These are phyloP conservation scores for Lactarius sp. DNA, from an alignment of 768 basidiomycete species.

Conservation along the genomic window DNA sequence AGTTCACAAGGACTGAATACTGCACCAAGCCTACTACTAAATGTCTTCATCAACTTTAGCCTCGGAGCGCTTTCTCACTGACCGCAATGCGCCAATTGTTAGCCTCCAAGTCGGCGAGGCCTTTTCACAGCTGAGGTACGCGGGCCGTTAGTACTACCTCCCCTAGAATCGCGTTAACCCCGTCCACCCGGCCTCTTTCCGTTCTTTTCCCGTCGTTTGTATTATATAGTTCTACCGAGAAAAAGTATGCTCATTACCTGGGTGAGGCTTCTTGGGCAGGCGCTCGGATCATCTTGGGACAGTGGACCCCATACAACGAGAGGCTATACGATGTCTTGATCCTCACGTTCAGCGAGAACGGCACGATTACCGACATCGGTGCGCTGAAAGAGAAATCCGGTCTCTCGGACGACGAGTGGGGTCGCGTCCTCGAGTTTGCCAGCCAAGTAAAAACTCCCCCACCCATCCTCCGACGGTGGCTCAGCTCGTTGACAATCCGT, in stretches of 20 bases:
- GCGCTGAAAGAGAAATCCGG: constrained; percentile 50
- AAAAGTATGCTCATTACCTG: constrained; percentile 73
- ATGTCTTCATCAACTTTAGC: constrained; percentile 35
- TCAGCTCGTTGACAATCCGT: neutral
- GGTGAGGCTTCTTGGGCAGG: constrained; percentile 79
- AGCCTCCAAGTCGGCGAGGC: constrained; percentile 61
- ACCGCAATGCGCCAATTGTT: constrained; percentile 72
- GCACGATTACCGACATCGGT: constrained; percentile 52
- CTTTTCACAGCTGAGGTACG: constrained; percentile 63
- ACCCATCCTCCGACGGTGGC: neutral
- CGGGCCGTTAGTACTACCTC: neutral
- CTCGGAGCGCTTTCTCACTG: constrained; percentile 66
- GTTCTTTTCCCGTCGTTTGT: neutral
- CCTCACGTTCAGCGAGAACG: constrained; percentile 57
- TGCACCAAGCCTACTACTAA: neutral
- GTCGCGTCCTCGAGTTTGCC: constrained; percentile 65
- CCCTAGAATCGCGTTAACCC: neutral
- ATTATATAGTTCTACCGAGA: constrained; percentile 55
- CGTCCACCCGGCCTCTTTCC: too few species aligned
- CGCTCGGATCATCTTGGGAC: constrained; percentile 74
- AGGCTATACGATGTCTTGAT: constrained; percentile 69
- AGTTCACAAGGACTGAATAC: too few species aligned
- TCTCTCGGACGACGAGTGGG: constrained; percentile 57
- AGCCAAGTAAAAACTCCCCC: constrained; percentile 46
- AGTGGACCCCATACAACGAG: constrained; percentile 72